These are phyloP conservation scores for Nymphaea colorata DNA, from an alignment of 164 flowering plant species.

Conservation along the genomic window DNA sequence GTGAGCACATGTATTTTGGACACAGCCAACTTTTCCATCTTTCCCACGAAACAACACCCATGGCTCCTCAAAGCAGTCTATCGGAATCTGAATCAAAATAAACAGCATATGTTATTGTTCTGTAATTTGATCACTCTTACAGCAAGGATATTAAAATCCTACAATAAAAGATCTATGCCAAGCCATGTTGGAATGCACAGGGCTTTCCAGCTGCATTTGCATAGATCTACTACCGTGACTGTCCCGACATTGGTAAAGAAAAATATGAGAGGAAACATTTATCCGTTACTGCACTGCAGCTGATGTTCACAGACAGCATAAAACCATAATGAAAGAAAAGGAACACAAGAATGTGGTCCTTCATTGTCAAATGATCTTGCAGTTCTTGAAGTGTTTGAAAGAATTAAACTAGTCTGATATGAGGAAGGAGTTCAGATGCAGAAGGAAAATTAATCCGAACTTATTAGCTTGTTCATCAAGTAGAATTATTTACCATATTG, in stretches of 20 bases:
- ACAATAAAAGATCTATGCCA: no score
- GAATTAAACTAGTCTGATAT: neutral
- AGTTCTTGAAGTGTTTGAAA: neutral
- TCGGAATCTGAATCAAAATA: slow-evolving; percentile 47
- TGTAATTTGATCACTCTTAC: no score
- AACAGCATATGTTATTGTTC: neutral
- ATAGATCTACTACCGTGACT: no score
- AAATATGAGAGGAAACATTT: no score
- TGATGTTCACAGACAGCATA: no score
- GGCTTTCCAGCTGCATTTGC: no score
- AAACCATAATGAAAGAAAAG: no score
- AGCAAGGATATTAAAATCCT: no score
- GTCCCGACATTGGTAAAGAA: no score
- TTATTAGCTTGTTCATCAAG: neutral
- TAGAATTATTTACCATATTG: slow-evolving; percentile 46
- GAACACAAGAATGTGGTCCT: no score
- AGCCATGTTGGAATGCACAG: no score
- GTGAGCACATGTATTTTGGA: slow-evolving; percentile 93
- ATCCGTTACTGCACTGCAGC: no score
- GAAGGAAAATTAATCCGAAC: neutral
- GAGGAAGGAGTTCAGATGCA: neutral
- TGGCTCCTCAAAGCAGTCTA: slow-evolving; percentile 92
- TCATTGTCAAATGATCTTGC: neutral
- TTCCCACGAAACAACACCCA: slow-evolving; percentile 95
- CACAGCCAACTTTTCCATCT: slow-evolving; percentile 93